Evolutionary conservation across 176 grass and related monocot species (phyloP).

Genomic region (Avena atlantica): DNA sequence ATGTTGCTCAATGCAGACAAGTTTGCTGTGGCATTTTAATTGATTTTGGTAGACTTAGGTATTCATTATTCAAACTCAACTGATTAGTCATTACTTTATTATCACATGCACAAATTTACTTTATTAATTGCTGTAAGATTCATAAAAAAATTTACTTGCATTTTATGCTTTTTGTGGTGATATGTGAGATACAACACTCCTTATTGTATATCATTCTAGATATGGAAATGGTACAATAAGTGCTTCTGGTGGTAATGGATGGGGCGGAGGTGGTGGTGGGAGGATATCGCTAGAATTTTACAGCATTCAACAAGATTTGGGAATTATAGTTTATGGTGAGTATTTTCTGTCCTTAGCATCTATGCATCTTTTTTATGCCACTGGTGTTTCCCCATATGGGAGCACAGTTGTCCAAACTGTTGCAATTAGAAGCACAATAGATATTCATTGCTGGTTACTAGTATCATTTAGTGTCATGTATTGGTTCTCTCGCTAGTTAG

Average conservation of each 20-base stretch:
- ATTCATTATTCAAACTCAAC: background rate
- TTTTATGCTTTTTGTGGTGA: conserved; percentile 30
- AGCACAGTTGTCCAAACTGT: background rate
- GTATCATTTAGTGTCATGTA: conserved; percentile 14
- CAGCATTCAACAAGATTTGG: conserved; percentile 91
- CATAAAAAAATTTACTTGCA: conserved; percentile 26
- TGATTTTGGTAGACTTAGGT: background rate
- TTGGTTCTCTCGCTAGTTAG: conserved; percentile 20
- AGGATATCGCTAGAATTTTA: conserved; percentile 91
- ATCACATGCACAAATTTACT: background rate
- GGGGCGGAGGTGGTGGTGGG: conserved; percentile 92
- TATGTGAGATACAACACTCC: conserved; percentile 21
- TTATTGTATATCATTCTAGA: conserved; percentile 57
- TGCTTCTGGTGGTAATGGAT: conserved; percentile 92
- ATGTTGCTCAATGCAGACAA: background rate
- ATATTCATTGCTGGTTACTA: background rate
- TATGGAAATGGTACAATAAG: conserved; percentile 95
- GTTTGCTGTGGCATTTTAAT: background rate
- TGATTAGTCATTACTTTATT: background rate
- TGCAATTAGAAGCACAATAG: background rate
- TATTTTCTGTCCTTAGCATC: conserved; percentile 49
- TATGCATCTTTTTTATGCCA: conserved; percentile 7
- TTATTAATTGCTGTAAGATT: conserved; percentile 28
- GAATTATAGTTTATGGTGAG: conserved; percentile 89
- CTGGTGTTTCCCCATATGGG: background rate